Percentiles rank a stretch among this genome's conserved stretches.
phyloP scores from a whole-genome alignment of 2,329 filamentous ascomycete genomes.

The Akanthomyces lecanii region DNA sequence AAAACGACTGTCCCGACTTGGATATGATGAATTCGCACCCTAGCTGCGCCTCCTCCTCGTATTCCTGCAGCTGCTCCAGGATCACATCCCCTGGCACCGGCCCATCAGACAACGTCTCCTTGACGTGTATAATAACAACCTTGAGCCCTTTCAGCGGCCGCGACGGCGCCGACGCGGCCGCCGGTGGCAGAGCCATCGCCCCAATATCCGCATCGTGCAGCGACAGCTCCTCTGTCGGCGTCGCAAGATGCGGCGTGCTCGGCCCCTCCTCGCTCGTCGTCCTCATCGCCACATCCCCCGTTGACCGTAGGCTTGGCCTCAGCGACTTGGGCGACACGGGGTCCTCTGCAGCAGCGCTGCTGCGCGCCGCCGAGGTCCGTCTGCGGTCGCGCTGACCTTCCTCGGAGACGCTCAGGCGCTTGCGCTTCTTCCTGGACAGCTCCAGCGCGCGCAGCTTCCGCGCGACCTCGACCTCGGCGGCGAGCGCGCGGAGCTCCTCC shows the following conservation, averaged over 20 bases:
- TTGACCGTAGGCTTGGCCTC: slow-evolving; percentile 24
- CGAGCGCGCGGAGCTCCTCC: slow-evolving; percentile 70
- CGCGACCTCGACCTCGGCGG: slow-evolving; percentile 60
- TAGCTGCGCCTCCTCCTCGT: slow-evolving; percentile 61
- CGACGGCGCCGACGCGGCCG: slow-evolving; percentile 21
- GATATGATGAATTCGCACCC: slow-evolving; percentile 80
- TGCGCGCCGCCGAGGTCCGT: slow-evolving; percentile 20
- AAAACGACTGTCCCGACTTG: slow-evolving; percentile 57
- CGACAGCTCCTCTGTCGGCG: slow-evolving; percentile 45
- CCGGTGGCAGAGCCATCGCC: slow-evolving; percentile 18
- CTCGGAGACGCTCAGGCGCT: slow-evolving; percentile 43
- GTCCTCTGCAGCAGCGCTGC: slow-evolving; percentile 32
- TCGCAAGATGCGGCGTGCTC: slow-evolving; percentile 42
- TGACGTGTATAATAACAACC: slow-evolving; percentile 89
- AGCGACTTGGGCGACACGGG: slow-evolving; percentile 51
- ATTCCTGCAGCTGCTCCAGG: slow-evolving; percentile 60
- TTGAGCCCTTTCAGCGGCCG: slow-evolving; percentile 66
- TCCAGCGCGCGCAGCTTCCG: slow-evolving; percentile 34
- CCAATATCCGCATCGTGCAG: slow-evolving; percentile 34
- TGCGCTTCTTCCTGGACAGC: slow-evolving; percentile 60
- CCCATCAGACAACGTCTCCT: slow-evolving; percentile 76
- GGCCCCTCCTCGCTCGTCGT: not conserved
- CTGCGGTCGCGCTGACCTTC: slow-evolving; percentile 21
- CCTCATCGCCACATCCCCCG: slow-evolving; percentile 19
- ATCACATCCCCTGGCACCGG: slow-evolving; percentile 63